These are phyloP conservation scores for Phaffomyces opuntiae DNA, from an alignment of 805 yeast genomes.

Conservation along the genomic window DNA sequence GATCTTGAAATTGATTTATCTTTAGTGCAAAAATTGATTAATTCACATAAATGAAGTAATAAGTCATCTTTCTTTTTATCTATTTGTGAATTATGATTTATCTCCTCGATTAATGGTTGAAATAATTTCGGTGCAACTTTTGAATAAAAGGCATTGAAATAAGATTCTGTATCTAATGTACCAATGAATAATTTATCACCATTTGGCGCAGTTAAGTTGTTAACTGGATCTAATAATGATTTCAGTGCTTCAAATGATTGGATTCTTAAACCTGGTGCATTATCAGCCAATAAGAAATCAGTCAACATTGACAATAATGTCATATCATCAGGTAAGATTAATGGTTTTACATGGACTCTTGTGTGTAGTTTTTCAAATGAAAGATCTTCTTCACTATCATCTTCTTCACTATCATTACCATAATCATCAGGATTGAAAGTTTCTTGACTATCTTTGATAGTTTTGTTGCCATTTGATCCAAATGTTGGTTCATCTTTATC, in stretches of 20 bases:
- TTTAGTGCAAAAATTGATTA: slow-evolving; percentile 58
- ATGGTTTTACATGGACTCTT: slow-evolving; percentile 1
- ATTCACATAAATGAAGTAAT: slow-evolving; percentile 58
- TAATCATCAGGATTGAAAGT: slow-evolving; percentile 8
- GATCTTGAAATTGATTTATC: slow-evolving; percentile 48
- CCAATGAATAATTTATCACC: slow-evolving; percentile 19
- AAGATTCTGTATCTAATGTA: slow-evolving; percentile 32
- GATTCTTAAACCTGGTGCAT: slow-evolving; percentile 63
- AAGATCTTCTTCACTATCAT: background rate
- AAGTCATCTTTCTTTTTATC: slow-evolving; percentile 32
- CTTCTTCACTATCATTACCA: background rate
- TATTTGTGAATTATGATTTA: background rate
- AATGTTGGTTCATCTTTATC: background rate
- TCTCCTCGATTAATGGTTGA: slow-evolving; percentile 31
- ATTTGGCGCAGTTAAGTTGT: slow-evolving; percentile 13
- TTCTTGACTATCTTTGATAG: background rate
- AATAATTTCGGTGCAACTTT: slow-evolving; percentile 56
- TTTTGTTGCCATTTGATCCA: background rate
- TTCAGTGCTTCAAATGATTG: slow-evolving; percentile 83
- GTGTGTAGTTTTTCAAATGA: background rate
- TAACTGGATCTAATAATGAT: slow-evolving; percentile 51
- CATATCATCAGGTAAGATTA: slow-evolving; percentile 45
- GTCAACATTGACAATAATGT: slow-evolving; percentile 49
- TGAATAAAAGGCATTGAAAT: slow-evolving; percentile 54
- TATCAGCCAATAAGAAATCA: slow-evolving; percentile 53